Conservation (phyloP, 306 rosid species). For the Astragalus membranaceus region DNA sequence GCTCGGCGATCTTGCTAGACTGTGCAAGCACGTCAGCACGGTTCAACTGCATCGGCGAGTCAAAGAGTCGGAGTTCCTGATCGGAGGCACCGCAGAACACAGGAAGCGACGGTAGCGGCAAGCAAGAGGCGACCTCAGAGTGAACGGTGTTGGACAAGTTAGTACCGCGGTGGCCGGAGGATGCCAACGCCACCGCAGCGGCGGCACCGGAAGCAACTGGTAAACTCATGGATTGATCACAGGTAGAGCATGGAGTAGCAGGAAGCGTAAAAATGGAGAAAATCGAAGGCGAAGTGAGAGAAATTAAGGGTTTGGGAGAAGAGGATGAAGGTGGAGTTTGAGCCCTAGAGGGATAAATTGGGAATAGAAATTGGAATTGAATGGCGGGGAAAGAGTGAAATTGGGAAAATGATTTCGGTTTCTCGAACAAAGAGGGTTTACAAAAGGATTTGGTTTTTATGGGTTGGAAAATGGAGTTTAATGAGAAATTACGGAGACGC, state of each 20-base stretch:
- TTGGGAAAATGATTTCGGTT: conserved; percentile 33
- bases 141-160: conserved; percentile 66
- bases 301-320: conserved; percentile 40
- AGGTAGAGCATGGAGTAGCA: conserved; percentile 54
- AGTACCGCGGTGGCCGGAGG: conserved; percentile 51
- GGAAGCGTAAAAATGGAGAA: conserved; percentile 26
- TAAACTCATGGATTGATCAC: conserved; percentile 56
- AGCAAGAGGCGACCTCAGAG: conserved; percentile 86
- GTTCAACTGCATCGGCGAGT: conserved; percentile 41
- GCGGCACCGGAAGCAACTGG: conserved; percentile 30
- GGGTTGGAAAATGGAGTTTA: background rate
- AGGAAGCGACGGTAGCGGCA: conserved; percentile 90
- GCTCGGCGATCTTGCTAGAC: conserved; percentile 75
- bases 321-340: conserved; percentile 4
- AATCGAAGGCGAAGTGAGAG: conserved; percentile 21
- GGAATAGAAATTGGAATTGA: conserved; percentile 44
- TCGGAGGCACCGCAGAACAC: conserved; percentile 81
- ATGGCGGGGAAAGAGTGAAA: conserved; percentile 82
- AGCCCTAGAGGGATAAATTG: conserved; percentile 56
- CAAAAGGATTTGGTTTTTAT: conserved; percentile 31
- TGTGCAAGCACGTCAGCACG: conserved; percentile 54
- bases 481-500: background rate
- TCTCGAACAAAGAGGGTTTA: background rate
- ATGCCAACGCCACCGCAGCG: background rate
- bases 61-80: conserved; percentile 59